These are phyloP conservation scores for Arachis stenosperma DNA, from an alignment of 306 rosid species.

Conservation along the genomic window DNA sequence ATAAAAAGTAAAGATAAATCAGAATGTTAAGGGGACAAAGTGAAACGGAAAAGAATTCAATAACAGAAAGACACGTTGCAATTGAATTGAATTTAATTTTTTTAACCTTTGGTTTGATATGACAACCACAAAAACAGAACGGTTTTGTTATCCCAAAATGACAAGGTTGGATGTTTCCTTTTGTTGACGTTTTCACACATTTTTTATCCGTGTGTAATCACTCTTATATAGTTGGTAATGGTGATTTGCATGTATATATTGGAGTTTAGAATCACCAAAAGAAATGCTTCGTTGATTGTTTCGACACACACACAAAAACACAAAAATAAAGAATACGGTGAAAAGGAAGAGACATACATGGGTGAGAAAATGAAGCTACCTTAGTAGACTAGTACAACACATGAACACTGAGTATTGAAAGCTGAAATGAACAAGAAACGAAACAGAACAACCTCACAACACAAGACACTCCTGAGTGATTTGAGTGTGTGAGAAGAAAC, in stretches of 20 bases:
- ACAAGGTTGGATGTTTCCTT: background rate
- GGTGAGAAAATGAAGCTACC: constrained; percentile 37
- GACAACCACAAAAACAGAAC: background rate
- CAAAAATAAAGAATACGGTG: background rate
- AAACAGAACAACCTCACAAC: constrained; percentile 5
- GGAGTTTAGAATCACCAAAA: too few relatives aligned
- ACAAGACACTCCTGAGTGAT: constrained; percentile 35
- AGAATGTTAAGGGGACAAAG: too few relatives aligned
- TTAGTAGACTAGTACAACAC: constrained; percentile 8
- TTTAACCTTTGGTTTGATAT: background rate
- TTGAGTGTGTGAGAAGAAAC: constrained; percentile 48
- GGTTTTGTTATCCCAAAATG: background rate
- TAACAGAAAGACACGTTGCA: too few relatives aligned
- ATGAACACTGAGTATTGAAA: background rate
- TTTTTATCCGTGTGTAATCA: background rate
- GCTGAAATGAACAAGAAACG: constrained; percentile 39
- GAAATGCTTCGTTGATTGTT: constrained; percentile 25
- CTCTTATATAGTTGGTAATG: too few relatives aligned
- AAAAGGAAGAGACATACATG: constrained; percentile 38
- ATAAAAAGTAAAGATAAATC: too few relatives aligned
- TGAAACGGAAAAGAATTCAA: too few relatives aligned
- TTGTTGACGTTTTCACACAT: background rate
- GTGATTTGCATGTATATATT: too few relatives aligned
- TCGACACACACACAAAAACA: constrained; percentile 29
- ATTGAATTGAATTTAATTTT: too few relatives aligned